Base-by-base conservation (phyloP, 164 flowering plant species). In the Buxus sempervirens region DNA sequence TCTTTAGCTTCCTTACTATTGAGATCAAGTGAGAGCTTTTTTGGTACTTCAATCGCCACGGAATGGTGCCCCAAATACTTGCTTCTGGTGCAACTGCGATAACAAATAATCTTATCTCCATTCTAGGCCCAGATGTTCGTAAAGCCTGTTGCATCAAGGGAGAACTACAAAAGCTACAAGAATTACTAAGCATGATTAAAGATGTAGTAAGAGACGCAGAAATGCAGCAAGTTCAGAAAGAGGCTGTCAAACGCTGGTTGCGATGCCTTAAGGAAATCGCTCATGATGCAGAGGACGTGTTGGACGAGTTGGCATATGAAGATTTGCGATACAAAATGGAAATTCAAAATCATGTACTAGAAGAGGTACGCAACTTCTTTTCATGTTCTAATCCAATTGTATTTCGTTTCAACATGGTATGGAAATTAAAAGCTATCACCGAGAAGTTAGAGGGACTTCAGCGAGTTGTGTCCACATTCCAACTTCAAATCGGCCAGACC, bases 21-120 rank as follows among this genome's bases (percentile, higher is more conserved):
- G n/a, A n/a, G n/a, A n/a, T n/a, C n/a, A n/a, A n/a, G n/a, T 32
- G 38, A 32, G 38, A 32, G 38, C 7, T 32, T 32, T 32, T 32
- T 7, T 7, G 38, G 38, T 32, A 3, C 38, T 32, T 32, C 7
- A n/a, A n/a, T n/a, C n/a, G n/a, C n/a, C n/a, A n/a, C 7, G 58
- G 78, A 87, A 45, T 6, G 51, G 12, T 45, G 51, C 26, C 58
- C 9, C 26, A 56, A 56, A 14, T 60, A 8, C 23, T 62, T 16
- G 10, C 16, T 41, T n/a, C 21, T 62, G 51, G 13, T 8, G 26
- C 48, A 10, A 49, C 8, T 24, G 48, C 38, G 41, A 21, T 62
- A 12, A 4, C 41, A 19, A 38, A 38, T 18, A 62, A 38, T 26
- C 4, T 36, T 51, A 22, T 5, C 15, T 62, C 64, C 45, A 7